Percentiles rank a stretch among this genome's conserved stretches.
Evolutionary conservation across 441 rosid species (phyloP).

Genomic region (Bocquillonia castaneifolia): DNA sequence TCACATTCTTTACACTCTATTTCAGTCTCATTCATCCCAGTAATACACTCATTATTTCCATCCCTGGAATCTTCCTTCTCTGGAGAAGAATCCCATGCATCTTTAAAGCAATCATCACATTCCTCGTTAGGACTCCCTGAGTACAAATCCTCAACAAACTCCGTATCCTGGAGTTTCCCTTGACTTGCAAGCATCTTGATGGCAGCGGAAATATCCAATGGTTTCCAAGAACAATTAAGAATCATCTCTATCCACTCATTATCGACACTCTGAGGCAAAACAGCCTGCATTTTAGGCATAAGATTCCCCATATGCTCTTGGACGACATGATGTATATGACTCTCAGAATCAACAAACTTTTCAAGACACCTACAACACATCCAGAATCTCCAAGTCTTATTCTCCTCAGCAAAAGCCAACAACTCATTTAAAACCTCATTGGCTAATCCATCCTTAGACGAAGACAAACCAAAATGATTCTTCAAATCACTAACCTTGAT

Average conservation of each 20-base stretch:
- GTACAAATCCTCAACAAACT: slow-evolving; percentile 37
- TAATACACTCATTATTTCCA: slow-evolving; percentile 30
- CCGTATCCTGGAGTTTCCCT: slow-evolving; percentile 41
- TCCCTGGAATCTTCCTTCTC: slow-evolving; percentile 51
- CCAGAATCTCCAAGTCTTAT: slow-evolving; percentile 79
- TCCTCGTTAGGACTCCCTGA: slow-evolving; percentile 40
- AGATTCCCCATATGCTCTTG: slow-evolving; percentile 74
- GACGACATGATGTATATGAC: slow-evolving; percentile 72
- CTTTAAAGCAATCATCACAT: slow-evolving; percentile 60
- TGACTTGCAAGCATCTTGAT: slow-evolving; percentile 47
- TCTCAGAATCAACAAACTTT: slow-evolving; percentile 56
- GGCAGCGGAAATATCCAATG: slow-evolving; percentile 65
- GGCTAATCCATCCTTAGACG: slow-evolving; percentile 54
- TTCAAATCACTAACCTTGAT: slow-evolving; percentile 55
- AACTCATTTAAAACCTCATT: slow-evolving; percentile 58
- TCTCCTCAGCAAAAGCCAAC: slow-evolving; percentile 46
- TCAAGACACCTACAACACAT: slow-evolving; percentile 59
- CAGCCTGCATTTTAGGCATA: slow-evolving; percentile 62
- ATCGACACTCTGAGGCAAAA: slow-evolving; percentile 68
- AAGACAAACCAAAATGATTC: slow-evolving; percentile 44
- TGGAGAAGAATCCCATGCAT: slow-evolving; percentile 75
- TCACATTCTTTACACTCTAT: slow-evolving; percentile 43
- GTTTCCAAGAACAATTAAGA: slow-evolving; percentile 70
- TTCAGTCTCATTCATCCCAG: slow-evolving; percentile 32
- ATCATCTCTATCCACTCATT: slow-evolving; percentile 70